Conservation (phyloP, 2,329 filamentous ascomycete genomes). For the Monascus ruber region DNA sequence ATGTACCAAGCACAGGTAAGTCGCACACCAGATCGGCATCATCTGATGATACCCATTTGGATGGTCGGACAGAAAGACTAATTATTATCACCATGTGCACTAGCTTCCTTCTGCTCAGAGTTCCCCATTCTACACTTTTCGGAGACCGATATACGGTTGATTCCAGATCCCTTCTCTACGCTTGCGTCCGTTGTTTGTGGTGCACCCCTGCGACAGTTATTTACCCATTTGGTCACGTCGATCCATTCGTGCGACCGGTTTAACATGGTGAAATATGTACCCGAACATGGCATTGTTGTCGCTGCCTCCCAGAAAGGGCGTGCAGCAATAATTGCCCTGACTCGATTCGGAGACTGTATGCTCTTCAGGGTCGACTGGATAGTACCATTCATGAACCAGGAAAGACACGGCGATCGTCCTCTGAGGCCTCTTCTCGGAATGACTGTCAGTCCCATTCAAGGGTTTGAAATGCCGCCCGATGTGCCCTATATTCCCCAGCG, state of each 20-base stretch:
- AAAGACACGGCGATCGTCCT: conserved; percentile 33
- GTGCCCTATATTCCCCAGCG: conserved; percentile 20
- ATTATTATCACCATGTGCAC: background rate
- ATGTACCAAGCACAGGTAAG: background rate
- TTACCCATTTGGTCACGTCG: conserved; percentile 12
- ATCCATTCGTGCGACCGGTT: conserved; percentile 37
- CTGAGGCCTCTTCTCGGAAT: conserved; percentile 41
- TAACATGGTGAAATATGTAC: conserved; percentile 47
- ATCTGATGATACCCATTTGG: background rate
- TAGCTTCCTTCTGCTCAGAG: conserved; percentile 12
- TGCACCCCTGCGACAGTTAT: conserved; percentile 17
- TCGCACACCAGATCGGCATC: no score
- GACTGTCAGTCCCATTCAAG: conserved; percentile 46
- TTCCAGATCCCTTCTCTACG: conserved; percentile 20
- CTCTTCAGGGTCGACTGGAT: conserved; percentile 47
- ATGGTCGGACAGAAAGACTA: background rate
- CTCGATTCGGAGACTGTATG: conserved; percentile 25
- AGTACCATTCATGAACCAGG: conserved; percentile 42
- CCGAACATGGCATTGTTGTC: conserved; percentile 47
- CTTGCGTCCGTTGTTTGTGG: conserved; percentile 21
- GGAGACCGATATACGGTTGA: conserved; percentile 26
- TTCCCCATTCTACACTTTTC: conserved; percentile 35
- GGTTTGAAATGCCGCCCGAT: conserved; percentile 29
- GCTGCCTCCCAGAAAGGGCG: conserved; percentile 48
- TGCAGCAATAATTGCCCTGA: conserved; percentile 44